Evolutionary conservation across 2,329 filamentous ascomycete genomes (phyloP), one percentile per base, ranked within the genome.

Genomic region (Sordariomycetes sp.): DNA sequence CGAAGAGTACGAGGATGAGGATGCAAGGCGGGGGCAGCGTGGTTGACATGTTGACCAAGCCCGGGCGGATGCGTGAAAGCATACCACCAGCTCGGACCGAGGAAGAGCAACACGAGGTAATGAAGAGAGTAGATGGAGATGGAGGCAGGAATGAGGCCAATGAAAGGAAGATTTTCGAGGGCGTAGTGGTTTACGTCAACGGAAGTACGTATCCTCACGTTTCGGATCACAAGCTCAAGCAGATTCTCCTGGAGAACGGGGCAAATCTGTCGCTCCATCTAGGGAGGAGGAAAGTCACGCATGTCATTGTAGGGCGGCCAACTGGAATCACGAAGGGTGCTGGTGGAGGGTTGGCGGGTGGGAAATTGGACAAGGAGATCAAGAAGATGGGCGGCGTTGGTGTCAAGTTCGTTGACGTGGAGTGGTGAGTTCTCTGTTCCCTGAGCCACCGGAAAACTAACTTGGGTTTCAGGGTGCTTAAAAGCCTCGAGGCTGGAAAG

Each of bases 141-240:
- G 44, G 74, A 71, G 56, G 71, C 71, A 20, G 60, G 37, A 72
- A 64, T 56, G 60, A 62, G 36, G 53, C 40, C 53, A 31, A 41
- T 39, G 39, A 41, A 53, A 47, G 49, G 63, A 30, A n/a, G n/a
- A 71, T 93, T 34, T 88, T 95, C 52, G 59, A 72, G 29, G 75
- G 78, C 12, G 68, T 87, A 16, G 79, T 75, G 33, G 72, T 94
- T 46, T 92, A 90, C 59, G 72, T 95, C 57, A 94, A 94, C 57
- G 87, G 87, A 40, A 88, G 83, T 44, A 94, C 86, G 3, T 72
- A 79, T 39, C 87, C 88, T 2, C 57, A 76, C 17, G 72, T 94
- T 41, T 93, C 85, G 11, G 88, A 95, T 55, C 84, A 94, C 61
- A 82, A 75, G 52, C 71, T 95, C 37, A 93, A 92, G 64, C 78